These are phyloP conservation scores for Lentinula sp. DNA, from an alignment of 768 basidiomycete species.

Conservation along the genomic window DNA sequence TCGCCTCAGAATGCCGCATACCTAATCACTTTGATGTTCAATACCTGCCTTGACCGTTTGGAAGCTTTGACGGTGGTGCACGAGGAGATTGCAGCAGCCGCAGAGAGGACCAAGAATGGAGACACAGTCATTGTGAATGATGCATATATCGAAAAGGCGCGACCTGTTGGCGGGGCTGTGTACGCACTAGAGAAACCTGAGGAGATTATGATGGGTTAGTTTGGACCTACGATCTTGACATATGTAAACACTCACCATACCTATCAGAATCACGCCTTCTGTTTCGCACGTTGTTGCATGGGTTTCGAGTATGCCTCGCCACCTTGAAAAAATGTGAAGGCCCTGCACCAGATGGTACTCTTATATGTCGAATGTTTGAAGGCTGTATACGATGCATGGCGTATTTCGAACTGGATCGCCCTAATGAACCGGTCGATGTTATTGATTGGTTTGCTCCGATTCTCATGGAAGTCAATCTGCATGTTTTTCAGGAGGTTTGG, in stretches of 20 bases:
- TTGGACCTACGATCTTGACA: background rate
- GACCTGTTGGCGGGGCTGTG: constrained; percentile 74
- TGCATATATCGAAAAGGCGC: constrained; percentile 73
- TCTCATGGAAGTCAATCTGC: constrained; percentile 77
- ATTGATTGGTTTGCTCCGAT: constrained; percentile 81
- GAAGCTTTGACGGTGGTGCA: constrained; percentile 70
- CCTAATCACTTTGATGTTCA: constrained; percentile 71
- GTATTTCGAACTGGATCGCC: constrained; percentile 62
- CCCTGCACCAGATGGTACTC: constrained; percentile 74
- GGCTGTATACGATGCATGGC: constrained; percentile 80
- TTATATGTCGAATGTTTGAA: constrained; percentile 84
- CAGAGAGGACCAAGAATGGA: constrained; percentile 44
- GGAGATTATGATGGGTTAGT: constrained; percentile 71
- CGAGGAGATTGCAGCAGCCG: constrained; percentile 41
- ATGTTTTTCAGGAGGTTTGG: constrained; percentile 96
- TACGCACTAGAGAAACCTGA: constrained; percentile 81
- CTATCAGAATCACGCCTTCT: constrained; percentile 75
- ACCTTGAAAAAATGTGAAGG: constrained; percentile 78
- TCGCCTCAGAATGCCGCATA: constrained; percentile 60
- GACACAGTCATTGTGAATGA: constrained; percentile 39
- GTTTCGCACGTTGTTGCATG: constrained; percentile 84
- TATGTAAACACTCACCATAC: constrained; percentile 1
- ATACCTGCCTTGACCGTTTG: constrained; percentile 79
- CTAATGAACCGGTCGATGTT: constrained; percentile 63
- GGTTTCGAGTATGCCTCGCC: constrained; percentile 73